Evolutionary conservation across 2,329 filamentous ascomycete genomes (phyloP).

Genomic region (Penicillium sp.): DNA sequence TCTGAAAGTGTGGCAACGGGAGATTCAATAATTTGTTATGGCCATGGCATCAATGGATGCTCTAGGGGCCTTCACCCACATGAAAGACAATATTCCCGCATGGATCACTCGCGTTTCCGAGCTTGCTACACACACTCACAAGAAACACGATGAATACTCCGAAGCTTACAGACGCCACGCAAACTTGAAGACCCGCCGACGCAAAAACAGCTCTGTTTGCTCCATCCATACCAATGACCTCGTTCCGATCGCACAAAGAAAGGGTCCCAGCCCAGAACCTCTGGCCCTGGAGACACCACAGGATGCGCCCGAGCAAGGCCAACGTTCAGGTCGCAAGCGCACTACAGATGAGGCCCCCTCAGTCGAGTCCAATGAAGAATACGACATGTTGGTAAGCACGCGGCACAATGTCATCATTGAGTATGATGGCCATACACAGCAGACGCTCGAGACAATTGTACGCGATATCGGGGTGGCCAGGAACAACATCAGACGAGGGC

Average conservation of each 20-base stretch:
- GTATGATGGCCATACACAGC: constrained; percentile 85
- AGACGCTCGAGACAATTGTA: constrained; percentile 77
- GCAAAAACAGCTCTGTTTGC: constrained; percentile 45
- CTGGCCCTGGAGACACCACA: constrained; percentile 1
- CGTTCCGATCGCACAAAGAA: constrained; percentile 20
- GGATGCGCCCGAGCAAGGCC: constrained; percentile 11
- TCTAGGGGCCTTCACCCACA: constrained; percentile 46
- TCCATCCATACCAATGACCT: constrained; percentile 41
- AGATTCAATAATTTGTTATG: constrained; percentile 1
- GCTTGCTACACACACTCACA: constrained; percentile 41
- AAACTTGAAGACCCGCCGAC: constrained; percentile 32
- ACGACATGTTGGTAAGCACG: constrained; percentile 60
- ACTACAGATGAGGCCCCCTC: constrained; percentile 36
- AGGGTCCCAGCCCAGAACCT: constrained; percentile 15
- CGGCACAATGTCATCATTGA: constrained; percentile 82
- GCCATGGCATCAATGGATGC: constrained; percentile 39
- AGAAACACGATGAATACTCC: constrained; percentile 45
- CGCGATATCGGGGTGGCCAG: constrained; percentile 76
- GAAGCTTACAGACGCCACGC: constrained; percentile 44
- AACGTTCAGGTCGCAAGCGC: constrained; percentile 34
- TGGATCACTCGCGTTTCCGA: constrained; percentile 47
- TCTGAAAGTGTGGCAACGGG: background rate
- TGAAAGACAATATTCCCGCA: constrained; percentile 46
- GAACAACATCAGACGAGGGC: constrained; percentile 83
- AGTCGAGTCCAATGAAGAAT: constrained; percentile 32